These are phyloP conservation scores for Albatrellus sp. DNA, from an alignment of 1,284 basidiomycete species.

Conservation along the genomic window DNA sequence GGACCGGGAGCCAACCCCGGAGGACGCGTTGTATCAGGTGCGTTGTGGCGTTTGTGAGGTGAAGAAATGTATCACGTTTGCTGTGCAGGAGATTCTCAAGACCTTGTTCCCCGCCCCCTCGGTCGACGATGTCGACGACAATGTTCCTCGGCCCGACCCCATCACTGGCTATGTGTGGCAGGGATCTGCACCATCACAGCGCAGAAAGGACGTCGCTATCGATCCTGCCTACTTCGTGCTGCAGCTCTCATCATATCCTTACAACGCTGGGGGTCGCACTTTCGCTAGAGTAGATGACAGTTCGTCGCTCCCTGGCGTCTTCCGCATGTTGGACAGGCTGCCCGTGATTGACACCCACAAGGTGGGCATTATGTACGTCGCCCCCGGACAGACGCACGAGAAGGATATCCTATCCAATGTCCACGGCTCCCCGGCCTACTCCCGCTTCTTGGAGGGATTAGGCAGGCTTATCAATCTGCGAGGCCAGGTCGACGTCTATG, in stretches of 20 bases:
- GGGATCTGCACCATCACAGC: slow-evolving; percentile 71
- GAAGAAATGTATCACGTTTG: slow-evolving; percentile 1
- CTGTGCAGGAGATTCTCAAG: slow-evolving; percentile 8
- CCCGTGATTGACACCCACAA: slow-evolving; percentile 98
- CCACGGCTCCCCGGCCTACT: slow-evolving; percentile 91
- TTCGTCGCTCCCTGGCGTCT: slow-evolving; percentile 35
- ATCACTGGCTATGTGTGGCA: slow-evolving; percentile 80
- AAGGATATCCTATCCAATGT: slow-evolving; percentile 82
- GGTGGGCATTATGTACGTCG: slow-evolving; percentile 94
- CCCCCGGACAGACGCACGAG: slow-evolving; percentile 80
- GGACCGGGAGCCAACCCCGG: slow-evolving; percentile 36
- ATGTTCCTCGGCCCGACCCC: slow-evolving; percentile 17
- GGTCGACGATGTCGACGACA: slow-evolving; percentile 10
- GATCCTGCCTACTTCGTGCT: slow-evolving; percentile 84
- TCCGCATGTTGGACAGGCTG: slow-evolving; percentile 71
- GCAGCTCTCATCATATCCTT: slow-evolving; percentile 78
- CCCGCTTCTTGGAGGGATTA: slow-evolving; percentile 82
- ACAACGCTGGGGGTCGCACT: slow-evolving; percentile 22
- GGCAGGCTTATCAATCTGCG: slow-evolving; percentile 86
- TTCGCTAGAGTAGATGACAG: slow-evolving; percentile 45
- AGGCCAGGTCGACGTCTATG: slow-evolving; percentile 89
- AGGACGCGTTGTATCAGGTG: slow-evolving; percentile 11
- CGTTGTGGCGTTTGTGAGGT: not conserved
- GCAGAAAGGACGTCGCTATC: slow-evolving; percentile 74
- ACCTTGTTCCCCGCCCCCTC: slow-evolving; percentile 9